phyloP scores from a whole-genome alignment of 805 yeast genomes.

The Metschnikowia proteae region DNA sequence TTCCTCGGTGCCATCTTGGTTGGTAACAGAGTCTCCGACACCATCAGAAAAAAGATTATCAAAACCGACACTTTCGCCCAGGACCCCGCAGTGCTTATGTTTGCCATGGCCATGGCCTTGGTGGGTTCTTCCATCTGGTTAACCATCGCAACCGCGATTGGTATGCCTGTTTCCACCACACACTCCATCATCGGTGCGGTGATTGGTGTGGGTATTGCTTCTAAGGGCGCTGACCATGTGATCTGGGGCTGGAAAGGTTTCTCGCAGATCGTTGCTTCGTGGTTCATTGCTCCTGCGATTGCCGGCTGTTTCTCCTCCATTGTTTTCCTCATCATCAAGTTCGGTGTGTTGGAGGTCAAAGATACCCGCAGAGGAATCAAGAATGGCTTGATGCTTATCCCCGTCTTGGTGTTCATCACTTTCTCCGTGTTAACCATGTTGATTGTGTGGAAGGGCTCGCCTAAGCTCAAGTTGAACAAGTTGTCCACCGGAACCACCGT shows the following conservation, averaged over 20 bases:
- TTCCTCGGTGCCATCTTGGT: conserved; percentile 72
- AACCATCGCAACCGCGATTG: conserved; percentile 59
- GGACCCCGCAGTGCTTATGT: conserved; percentile 69
- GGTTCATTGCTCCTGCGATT: conserved; percentile 73
- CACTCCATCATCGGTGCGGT: conserved; percentile 76
- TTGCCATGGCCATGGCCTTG: conserved; percentile 71
- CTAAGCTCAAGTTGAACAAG: conserved; percentile 54
- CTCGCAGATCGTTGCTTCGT: conserved; percentile 68
- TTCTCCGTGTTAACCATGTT: conserved; percentile 67
- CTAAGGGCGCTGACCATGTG: conserved; percentile 57
- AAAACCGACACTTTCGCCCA: conserved; percentile 45
- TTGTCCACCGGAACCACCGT: conserved; percentile 50
- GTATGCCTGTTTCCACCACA: conserved; percentile 80
- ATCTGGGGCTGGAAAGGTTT: conserved; percentile 78
- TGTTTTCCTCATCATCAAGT: conserved; percentile 58
- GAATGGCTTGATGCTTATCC: conserved; percentile 56
- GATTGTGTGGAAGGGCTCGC: conserved; percentile 80
- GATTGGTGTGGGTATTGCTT: conserved; percentile 72
- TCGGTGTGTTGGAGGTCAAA: conserved; percentile 56
- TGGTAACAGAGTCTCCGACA: conserved; percentile 71
- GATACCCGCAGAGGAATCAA: conserved; percentile 39
- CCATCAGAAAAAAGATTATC: conserved; percentile 63
- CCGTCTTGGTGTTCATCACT: conserved; percentile 56
- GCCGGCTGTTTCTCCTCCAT: conserved; percentile 63
- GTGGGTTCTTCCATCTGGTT: conserved; percentile 74